phyloP scores from a whole-genome alignment of 129 eudicot species.

The Flaveria trinervia region DNA sequence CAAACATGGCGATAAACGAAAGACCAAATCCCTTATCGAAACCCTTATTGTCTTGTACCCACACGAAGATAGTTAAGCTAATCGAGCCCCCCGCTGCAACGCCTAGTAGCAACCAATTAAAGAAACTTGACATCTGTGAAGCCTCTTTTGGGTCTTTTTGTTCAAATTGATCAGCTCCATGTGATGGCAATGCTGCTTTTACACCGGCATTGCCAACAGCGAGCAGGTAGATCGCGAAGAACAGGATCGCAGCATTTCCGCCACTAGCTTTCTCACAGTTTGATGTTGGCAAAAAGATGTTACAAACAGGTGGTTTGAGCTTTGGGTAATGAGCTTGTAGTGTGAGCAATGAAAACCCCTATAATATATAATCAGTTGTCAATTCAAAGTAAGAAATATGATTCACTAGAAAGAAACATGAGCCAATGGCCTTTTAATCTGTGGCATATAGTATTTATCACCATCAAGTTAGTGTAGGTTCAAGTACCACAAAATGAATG shows the following conservation, averaged over 20 bases:
- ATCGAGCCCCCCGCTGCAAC: constrained; percentile 44
- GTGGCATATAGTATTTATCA: too few relatives aligned
- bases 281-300: constrained; percentile 37
- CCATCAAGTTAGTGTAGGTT: too few relatives aligned
- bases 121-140: constrained; percentile 49
- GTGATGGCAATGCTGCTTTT: constrained; percentile 58
- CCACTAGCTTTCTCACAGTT: constrained; percentile 42
- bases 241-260: constrained; percentile 46
- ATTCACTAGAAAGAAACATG: not conserved
- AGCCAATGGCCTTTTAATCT: too few relatives aligned
- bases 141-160: constrained; percentile 55
- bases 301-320: constrained; percentile 54
- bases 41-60: constrained; percentile 62
- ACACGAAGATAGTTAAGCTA: constrained; percentile 51
- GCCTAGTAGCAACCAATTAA: constrained; percentile 54
- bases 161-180: constrained; percentile 71
- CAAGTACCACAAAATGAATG: too few relatives aligned
- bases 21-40: constrained; percentile 57
- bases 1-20: constrained; percentile 44
- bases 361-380: not conserved
- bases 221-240: constrained; percentile 42
- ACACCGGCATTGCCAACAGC: constrained; percentile 52
- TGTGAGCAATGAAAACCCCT: constrained; percentile 63
- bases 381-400: not conserved
- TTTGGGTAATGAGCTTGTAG: constrained; percentile 62